Evolutionary conservation across 2,329 filamentous ascomycete genomes (phyloP), one percentile per base, ranked within the genome.

Genomic region (Cylindrodendrum hubeiense): DNA sequence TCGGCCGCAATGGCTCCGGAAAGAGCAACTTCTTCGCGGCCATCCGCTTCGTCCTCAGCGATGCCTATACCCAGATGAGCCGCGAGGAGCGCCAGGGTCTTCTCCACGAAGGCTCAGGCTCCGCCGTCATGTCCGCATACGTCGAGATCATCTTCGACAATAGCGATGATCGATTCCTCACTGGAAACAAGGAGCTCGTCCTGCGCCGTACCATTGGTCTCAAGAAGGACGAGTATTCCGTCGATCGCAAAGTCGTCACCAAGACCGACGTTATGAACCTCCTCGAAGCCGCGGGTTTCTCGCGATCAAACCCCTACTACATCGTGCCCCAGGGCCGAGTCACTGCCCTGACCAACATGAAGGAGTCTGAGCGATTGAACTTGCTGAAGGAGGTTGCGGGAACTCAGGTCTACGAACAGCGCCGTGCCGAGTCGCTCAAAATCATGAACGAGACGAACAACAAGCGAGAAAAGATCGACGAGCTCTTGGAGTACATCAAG

Each of bases 11-110:
- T 90, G 96, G 96, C 71, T 98, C 96, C 3, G 96, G 96, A 77
- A 99, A 99, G 87, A 98, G 94, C 80, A 99, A 99, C 83, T 99
- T 99, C 88, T 99, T 99, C 82, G 95, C 96, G 55, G 96, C 96
- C 47, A 98, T 99, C 81, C 94, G 96, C 63, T 99, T 99, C 82
- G 97, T 98, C 49, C 91, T 99, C 68, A 96, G 95, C 81, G 96
- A 99, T 89, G 94, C 94, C 70, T 99, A 99, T 82, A 97, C 93
- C 47, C 93, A 97, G 79, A 93, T 99, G 89, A 93, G 92, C 69
- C 92, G 95, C 74, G 96, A 99, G 79, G 95, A 99, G 85, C 93
- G 96, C 66, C 94, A 97, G 81, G 94, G 93, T 30, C 88, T 99
- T 37, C 88, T 99, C n/a, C 96, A 99, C 79, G 97, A 99, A 85